These are phyloP conservation scores for Camellia lanceoleosa DNA, from an alignment of 148 eudicot genomes.

Conservation along the genomic window DNA sequence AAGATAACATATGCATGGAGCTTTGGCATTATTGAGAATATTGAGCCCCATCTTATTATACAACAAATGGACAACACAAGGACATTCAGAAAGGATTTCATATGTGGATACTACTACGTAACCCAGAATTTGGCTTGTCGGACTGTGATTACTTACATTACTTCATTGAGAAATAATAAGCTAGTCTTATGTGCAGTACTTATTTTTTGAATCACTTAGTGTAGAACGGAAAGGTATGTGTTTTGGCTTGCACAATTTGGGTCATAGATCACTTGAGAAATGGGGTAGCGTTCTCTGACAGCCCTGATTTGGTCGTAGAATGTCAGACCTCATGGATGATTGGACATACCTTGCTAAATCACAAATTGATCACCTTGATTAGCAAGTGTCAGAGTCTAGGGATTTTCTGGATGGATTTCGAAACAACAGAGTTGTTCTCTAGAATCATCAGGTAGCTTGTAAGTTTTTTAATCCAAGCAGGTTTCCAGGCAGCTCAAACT, in stretches of 20 bases:
- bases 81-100: not conserved
- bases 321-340: not conserved
- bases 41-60: not conserved
- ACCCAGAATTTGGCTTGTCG: not conserved
- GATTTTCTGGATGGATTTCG: not conserved
- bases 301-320: no score
- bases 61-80: not conserved
- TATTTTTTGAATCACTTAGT: no score
- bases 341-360: not conserved
- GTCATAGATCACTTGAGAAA: not conserved
- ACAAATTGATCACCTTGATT: not conserved
- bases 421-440: not conserved
- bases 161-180: not conserved
- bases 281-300: not conserved
- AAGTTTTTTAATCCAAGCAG: not conserved
- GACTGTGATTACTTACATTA: not conserved
- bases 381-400: not conserved
- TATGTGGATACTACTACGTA: not conserved
- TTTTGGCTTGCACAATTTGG: not conserved
- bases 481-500: no score
- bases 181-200: not conserved
- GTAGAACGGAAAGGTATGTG: no score
- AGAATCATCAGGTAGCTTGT: constrained; percentile 6
- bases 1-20: not conserved
- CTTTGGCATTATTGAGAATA: not conserved